Evolutionary conservation across 2,329 filamentous ascomycete genomes (phyloP).

Genomic region (Fusarium chuoi): DNA sequence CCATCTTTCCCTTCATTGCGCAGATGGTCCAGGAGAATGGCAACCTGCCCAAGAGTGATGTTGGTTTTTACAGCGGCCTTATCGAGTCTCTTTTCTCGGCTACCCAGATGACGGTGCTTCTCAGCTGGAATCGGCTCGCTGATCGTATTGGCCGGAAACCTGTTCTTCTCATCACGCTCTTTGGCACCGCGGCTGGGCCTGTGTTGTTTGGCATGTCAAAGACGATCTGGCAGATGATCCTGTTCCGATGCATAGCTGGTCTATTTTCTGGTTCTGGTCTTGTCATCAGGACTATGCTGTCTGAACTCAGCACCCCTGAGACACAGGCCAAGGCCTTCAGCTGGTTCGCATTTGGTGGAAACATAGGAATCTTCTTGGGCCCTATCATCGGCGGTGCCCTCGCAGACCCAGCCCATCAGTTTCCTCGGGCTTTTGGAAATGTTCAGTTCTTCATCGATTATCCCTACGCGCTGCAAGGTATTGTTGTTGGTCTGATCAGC

Average conservation of each 20-base stretch:
- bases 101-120: slow-evolving; percentile 81
- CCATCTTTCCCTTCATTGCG: slow-evolving; percentile 83
- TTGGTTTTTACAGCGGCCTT: slow-evolving; percentile 82
- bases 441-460: slow-evolving; percentile 59
- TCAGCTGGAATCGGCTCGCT: slow-evolving; percentile 71
- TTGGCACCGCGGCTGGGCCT: slow-evolving; percentile 70
- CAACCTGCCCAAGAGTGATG: slow-evolving; percentile 68
- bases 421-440: slow-evolving; percentile 62
- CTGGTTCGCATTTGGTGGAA: slow-evolving; percentile 80
- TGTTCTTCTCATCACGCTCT: slow-evolving; percentile 73
- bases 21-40: slow-evolving; percentile 79
- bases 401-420: slow-evolving; percentile 73
- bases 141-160: slow-evolving; percentile 79
- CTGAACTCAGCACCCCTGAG: slow-evolving; percentile 74
- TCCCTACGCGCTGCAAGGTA: slow-evolving; percentile 65
- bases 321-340: slow-evolving; percentile 80
- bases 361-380: slow-evolving; percentile 78
- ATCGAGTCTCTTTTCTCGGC: slow-evolving; percentile 80
- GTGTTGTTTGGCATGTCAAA: slow-evolving; percentile 75
- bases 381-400: slow-evolving; percentile 76
- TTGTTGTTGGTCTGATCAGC: slow-evolving; percentile 66
- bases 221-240: slow-evolving; percentile 77
- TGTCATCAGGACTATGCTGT: slow-evolving; percentile 80
- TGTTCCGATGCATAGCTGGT: slow-evolving; percentile 76
- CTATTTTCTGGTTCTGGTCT: slow-evolving; percentile 79